Percentiles rank a stretch among this genome's conserved stretches.
These are phyloP conservation scores for Wickerhamomyces bovis DNA, from an alignment of 805 yeast species.

Conservation along the genomic window DNA sequence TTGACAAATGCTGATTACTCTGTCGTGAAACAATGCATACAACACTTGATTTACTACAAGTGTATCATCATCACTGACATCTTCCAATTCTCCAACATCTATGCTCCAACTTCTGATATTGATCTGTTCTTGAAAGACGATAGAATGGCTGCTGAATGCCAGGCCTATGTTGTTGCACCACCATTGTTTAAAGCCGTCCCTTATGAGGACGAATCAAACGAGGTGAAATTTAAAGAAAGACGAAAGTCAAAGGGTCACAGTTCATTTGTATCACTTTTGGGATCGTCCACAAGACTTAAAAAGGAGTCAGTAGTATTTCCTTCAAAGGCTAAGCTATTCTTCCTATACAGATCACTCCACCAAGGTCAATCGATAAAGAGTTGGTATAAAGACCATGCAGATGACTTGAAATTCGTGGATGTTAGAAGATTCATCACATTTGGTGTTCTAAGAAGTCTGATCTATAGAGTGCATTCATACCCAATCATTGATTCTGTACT, in stretches of 20 bases:
- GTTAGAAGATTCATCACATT: conserved; percentile 79
- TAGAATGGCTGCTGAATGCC: conserved; percentile 75
- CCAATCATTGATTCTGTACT: conserved; percentile 37
- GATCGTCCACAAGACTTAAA: conserved; percentile 1
- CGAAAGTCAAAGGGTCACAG: conserved; percentile 2
- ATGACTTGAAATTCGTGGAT: conserved; percentile 60
- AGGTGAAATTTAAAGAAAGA: background rate
- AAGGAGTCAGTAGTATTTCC: conserved; percentile 36
- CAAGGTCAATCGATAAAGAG: conserved; percentile 73
- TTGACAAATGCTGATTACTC: conserved; percentile 76
- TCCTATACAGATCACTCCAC: conserved; percentile 67
- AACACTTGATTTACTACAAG: conserved; percentile 84
- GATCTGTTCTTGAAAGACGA: conserved; percentile 59
- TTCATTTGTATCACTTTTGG: conserved; percentile 13
- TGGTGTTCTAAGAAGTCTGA: conserved; percentile 76
- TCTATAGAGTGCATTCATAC: conserved; percentile 73
- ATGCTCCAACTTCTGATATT: conserved; percentile 81
- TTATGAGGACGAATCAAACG: conserved; percentile 15
- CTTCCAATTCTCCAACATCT: conserved; percentile 82
- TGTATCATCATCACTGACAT: conserved; percentile 80
- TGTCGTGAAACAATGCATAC: conserved; percentile 80
- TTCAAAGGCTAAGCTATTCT: conserved; percentile 60
- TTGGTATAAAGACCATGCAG: conserved; percentile 71
- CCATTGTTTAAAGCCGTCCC: conserved; percentile 32
- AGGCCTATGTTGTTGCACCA: conserved; percentile 61